phyloP scores from a whole-genome alignment of 257 asterid genomes.

The Catharanthus roseus region DNA sequence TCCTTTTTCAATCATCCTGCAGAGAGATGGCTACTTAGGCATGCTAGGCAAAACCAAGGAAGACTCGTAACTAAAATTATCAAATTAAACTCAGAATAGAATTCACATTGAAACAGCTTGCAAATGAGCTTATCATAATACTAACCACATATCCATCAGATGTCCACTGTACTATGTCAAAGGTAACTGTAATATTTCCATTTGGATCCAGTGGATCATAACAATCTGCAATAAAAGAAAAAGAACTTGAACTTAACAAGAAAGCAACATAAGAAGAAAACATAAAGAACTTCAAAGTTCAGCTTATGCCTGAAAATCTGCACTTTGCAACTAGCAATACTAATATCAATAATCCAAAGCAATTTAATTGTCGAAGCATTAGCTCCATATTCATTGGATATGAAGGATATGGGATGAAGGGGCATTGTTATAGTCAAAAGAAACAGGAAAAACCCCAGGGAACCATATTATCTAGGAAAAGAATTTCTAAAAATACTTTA shows the following conservation, averaged over 20 bases:
- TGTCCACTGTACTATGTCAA: slow-evolving; percentile 43
- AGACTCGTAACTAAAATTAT: neutral
- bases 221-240: slow-evolving; percentile 40
- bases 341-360: slow-evolving; percentile 20
- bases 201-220: slow-evolving; percentile 72
- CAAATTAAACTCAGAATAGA: neutral
- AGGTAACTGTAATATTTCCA: slow-evolving; percentile 51
- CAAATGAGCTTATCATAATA: neutral
- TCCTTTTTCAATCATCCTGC: neutral
- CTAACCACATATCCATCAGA: slow-evolving; percentile 60
- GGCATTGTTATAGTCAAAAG: slow-evolving; percentile 9
- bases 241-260: slow-evolving; percentile 6
- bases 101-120: neutral
- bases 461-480: neutral
- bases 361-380: slow-evolving; percentile 11
- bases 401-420: neutral
- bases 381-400: slow-evolving; percentile 29
- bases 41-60: neutral
- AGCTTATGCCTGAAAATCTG: slow-evolving; percentile 44
- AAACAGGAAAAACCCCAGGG: neutral
- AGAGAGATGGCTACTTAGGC: neutral
- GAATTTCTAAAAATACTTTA: neutral
- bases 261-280: slow-evolving; percentile 3
- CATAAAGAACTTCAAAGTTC: neutral
- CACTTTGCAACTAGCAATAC: slow-evolving; percentile 23